Evolutionary conservation across 2,329 filamentous ascomycete species (phyloP).

Genomic region (Ascochyta rabiei): DNA sequence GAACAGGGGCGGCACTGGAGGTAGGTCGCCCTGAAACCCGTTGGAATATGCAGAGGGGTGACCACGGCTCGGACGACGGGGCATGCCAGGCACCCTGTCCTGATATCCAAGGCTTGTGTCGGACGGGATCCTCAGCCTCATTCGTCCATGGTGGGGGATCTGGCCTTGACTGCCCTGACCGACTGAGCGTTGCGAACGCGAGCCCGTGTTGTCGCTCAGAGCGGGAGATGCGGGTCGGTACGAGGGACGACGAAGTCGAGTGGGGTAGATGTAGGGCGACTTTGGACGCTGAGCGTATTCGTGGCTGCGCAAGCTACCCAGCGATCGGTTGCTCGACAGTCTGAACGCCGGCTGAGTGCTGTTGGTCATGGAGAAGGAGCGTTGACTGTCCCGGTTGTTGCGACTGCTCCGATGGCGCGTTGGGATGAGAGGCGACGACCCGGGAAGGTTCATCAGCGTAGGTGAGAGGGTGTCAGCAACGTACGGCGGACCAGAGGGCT

Average conservation of each 20-base stretch:
- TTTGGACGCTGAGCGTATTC: constrained; percentile 44
- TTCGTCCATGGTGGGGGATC: constrained; percentile 5
- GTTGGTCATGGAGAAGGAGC: constrained; percentile 51
- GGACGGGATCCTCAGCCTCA: constrained; percentile 35
- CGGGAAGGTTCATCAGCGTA: constrained; percentile 38
- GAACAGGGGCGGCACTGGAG: constrained; percentile 31
- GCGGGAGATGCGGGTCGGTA: constrained; percentile 53
- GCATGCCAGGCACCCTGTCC: constrained; percentile 21
- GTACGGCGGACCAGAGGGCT: constrained; percentile 52
- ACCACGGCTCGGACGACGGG: constrained; percentile 22
- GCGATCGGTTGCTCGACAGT: constrained; percentile 52
- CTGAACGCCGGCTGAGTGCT: constrained; percentile 41
- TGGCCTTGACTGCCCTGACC: constrained; percentile 20
- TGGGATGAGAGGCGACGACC: constrained; percentile 38
- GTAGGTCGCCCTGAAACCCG: constrained; percentile 22
- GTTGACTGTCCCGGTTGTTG: constrained; percentile 43
- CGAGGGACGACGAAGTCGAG: constrained; percentile 50
- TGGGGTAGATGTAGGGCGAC: constrained; percentile 52
- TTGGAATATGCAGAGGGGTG: constrained; percentile 17
- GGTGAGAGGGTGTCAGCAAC: constrained; percentile 46
- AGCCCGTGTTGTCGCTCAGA: constrained; percentile 48
- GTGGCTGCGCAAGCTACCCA: constrained; percentile 53
- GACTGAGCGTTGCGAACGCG: constrained; percentile 25
- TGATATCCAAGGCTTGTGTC: constrained; percentile 32
- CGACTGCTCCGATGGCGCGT: constrained; percentile 12